These are phyloP conservation scores for Syzygium oleosum DNA, from an alignment of 345 rosid species.

Conservation along the genomic window DNA sequence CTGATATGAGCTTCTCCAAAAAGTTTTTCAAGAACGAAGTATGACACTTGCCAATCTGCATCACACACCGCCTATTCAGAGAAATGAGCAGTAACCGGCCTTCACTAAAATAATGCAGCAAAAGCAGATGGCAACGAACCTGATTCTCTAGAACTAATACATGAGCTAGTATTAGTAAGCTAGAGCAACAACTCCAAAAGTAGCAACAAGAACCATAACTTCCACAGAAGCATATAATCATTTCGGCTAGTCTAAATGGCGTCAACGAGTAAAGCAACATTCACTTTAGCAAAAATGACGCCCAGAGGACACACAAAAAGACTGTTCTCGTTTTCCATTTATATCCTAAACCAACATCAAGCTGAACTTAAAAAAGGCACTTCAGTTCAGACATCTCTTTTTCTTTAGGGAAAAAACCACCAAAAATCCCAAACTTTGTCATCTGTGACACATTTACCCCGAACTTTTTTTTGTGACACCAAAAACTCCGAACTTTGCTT, in stretches of 20 bases:
- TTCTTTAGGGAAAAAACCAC: too few species aligned
- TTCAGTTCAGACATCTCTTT: neutral
- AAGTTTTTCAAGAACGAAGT: constrained; percentile 32
- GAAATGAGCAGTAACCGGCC: fast-evolving
- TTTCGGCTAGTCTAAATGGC: neutral
- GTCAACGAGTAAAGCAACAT: neutral
- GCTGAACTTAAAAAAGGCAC: neutral
- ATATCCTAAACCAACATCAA: neutral
- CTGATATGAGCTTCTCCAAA: constrained; percentile 58
- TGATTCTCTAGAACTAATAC: neutral
- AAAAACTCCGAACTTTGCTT: too few species aligned
- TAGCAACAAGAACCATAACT: neutral
- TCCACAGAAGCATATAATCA: neutral
- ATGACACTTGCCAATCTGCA: constrained; percentile 44
- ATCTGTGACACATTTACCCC: too few species aligned
- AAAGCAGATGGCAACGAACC: too few species aligned
- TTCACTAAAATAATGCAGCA: too few species aligned
- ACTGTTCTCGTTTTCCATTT: neutral
- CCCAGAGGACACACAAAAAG: neutral
- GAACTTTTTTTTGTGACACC: too few species aligned
- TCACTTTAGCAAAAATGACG: neutral
- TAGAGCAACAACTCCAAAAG: neutral
- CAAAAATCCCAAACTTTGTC: too few species aligned
- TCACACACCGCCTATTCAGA: neutral
- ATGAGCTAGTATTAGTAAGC: neutral